Evolutionary conservation across 2,329 filamentous ascomycete species (phyloP), one percentile per base, ranked within the genome.

Genomic region (Colletotrichum trifolii): DNA sequence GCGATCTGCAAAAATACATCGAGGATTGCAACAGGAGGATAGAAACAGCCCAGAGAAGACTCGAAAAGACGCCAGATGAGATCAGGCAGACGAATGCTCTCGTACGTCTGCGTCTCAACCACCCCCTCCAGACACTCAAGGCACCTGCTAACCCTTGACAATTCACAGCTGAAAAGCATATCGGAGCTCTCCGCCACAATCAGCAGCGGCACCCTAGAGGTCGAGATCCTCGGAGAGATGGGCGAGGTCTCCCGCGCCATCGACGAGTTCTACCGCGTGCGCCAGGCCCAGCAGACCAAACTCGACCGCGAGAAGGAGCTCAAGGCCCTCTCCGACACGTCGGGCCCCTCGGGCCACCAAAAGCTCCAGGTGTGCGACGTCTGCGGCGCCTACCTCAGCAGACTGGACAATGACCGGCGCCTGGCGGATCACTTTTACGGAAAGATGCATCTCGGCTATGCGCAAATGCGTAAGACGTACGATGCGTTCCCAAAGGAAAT

Each of bases 351-450:
- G 0, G 96, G 96, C 15, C 96, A 99, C 78, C 96, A 99, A 82
- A 99, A 99, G 78, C 84, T 99, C 45, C 96, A 99, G 77, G 96
- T 99, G 50, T 99, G 96, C 84, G 96, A 99, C 78, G 96, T 98
- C 1, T 99, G 96, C 77, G 96, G 96, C 68, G 96, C 96, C 6
- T 99, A 98, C 76, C 85, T 99, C 42, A 94, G 90, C 68, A 83
- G 96, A 25, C 85, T 99, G 38, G 96, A 99, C 76, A 99, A 99
- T 75, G 96, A 99, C 77, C 87, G 96, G 40, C 87, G 96, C 36
- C 78, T 99, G 74, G 96, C 96, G 17, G 96, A 99, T 76, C 96
- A 99, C 77, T 99, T 99, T 76, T 98, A 97, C 78, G 96, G 96
- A 25, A 99, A 99, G 84, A 99, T 99, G 96, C 96, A 99, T 75